Evolutionary conservation across 306 rosid species (phyloP), one percentile per base, ranked within the genome.

Genomic region (Pterocarpus macrocarpus): DNA sequence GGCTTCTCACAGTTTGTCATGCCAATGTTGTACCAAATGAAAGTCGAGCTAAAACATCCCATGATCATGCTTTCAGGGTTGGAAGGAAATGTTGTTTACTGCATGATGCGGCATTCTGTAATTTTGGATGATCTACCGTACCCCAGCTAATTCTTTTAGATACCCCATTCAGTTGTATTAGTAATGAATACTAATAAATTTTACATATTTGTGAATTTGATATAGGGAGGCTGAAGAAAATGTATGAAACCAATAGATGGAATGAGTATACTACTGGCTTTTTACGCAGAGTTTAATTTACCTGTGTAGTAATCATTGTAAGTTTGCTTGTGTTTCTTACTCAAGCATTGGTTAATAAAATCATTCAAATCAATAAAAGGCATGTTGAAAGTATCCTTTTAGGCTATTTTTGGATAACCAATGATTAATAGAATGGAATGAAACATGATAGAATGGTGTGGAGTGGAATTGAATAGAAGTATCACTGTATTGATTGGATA

Each of bases 131-230:
- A 44, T 78, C 12, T 49, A 45, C 80, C 12, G 57, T 69, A 53
- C 80, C 78, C 80, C 79, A 44, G 53, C 88, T 74, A 30, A 76
- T 74, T 80, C 66, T 62, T 76, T 81, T 83, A 86, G 78, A 16
- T 49, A 67, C 12, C 3, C 56, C 84, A 38, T 59, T 64, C n/a
- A 35, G 39, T 59, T 84, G n/a, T 43, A 74, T 39, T 72, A 36
- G 38, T 43, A 36, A 57, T 66, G 11, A 17, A 71, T 12, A 32
- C 61, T 65, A 86, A 73, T 61, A 71, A 15, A 7, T 50, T 53
- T 14, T 74, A 45, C 33, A 71, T 15, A 7, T 49, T 63, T 65
- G 78, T 75, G 67, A 33, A 50, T 71, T 77, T 50, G 43, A 44
- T 63, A 52, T 22, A 66, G 52, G 73, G 66, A 58, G 57, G 71